Evolutionary conservation across 2,329 filamentous ascomycete species (phyloP).

Genomic region (Colletotrichum tropicicola): DNA sequence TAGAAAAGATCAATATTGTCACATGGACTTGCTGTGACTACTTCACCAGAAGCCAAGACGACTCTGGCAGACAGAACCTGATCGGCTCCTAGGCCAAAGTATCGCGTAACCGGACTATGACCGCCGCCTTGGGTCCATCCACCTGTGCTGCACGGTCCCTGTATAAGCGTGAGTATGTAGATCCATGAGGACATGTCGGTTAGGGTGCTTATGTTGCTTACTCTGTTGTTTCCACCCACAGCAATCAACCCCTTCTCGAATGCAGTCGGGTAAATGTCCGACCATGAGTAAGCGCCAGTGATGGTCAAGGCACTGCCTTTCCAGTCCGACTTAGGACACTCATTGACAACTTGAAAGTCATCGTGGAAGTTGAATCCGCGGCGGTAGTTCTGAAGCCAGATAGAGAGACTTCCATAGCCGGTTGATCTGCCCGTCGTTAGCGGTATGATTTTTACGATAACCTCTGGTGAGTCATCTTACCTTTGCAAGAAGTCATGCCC

Average conservation of each 20-base stretch:
- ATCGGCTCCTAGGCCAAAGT: constrained; percentile 44
- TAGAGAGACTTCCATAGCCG: constrained; percentile 56
- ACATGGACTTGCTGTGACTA: constrained; percentile 33
- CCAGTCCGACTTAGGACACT: constrained; percentile 33
- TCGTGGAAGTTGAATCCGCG: constrained; percentile 44
- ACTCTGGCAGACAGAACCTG: constrained; percentile 39
- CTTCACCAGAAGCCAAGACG: constrained; percentile 38
- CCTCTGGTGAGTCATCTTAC: neutral
- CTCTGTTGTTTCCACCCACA: constrained; percentile 20
- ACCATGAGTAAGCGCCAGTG: constrained; percentile 47
- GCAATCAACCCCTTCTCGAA: constrained; percentile 31
- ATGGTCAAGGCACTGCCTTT: constrained; percentile 49
- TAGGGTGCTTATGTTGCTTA: neutral
- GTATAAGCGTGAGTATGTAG: constrained; percentile 37
- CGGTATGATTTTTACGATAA: too few relatives aligned
- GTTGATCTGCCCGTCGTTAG: constrained; percentile 46
- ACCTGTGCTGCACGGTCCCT: constrained; percentile 46
- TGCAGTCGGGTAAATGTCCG: constrained; percentile 49
- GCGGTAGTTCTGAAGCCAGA: constrained; percentile 41
- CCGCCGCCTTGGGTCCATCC: constrained; percentile 66
- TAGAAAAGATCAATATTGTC: constrained; percentile 40
- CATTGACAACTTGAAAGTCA: constrained; percentile 39
- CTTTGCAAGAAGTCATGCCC: constrained; percentile 37
- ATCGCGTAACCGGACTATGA: constrained; percentile 53
- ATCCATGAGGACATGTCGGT: constrained; percentile 15